A percentile compares a stretch with the other conserved stretches of the same genome.
Evolutionary conservation across 495 filamentous ascomycete species (phyloP).

Genomic region (Chaetomium tenue): DNA sequence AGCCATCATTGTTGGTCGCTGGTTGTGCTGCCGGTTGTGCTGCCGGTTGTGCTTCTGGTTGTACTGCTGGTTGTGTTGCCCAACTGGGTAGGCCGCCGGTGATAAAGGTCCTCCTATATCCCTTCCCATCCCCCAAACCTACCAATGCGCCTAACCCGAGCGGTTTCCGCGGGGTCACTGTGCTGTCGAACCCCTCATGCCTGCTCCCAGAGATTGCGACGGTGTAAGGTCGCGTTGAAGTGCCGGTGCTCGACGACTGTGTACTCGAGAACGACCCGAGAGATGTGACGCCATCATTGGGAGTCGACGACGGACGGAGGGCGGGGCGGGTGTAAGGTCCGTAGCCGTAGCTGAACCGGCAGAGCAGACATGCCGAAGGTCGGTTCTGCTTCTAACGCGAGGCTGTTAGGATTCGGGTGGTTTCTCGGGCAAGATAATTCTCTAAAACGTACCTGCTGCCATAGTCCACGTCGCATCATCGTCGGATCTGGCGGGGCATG

Average conservation of each 20-base stretch:
- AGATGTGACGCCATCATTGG: not conserved
- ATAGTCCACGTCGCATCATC: constrained; percentile 40
- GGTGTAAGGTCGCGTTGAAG: not conserved
- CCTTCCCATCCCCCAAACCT: too few relatives aligned
- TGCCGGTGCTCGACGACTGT: too few relatives aligned
- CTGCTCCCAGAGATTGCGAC: not conserved
- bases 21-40: too few relatives aligned
- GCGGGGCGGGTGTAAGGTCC: constrained; percentile 11
- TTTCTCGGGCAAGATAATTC: not conserved
- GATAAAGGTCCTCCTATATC: not conserved
- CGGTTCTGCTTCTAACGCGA: constrained; percentile 27
- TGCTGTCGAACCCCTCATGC: not conserved
- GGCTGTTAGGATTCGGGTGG: not conserved
- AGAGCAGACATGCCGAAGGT: constrained; percentile 31
- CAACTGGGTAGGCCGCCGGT: constrained; percentile 12
- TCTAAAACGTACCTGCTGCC: constrained; percentile 34
- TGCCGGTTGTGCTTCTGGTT: too few relatives aligned
- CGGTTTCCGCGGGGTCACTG: not conserved
- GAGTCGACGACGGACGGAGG: constrained; percentile 8
- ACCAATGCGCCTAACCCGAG: not conserved
- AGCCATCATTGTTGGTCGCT: not conserved
- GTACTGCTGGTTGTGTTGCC: constrained; percentile 11
- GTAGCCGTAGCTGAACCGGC: constrained; percentile 27
- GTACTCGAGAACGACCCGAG: too few relatives aligned
- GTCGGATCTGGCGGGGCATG: constrained; percentile 29